Evolutionary conservation across 108 stramenopile genomes (phyloP).

Genomic region (Poteriospumella lacustris): DNA sequence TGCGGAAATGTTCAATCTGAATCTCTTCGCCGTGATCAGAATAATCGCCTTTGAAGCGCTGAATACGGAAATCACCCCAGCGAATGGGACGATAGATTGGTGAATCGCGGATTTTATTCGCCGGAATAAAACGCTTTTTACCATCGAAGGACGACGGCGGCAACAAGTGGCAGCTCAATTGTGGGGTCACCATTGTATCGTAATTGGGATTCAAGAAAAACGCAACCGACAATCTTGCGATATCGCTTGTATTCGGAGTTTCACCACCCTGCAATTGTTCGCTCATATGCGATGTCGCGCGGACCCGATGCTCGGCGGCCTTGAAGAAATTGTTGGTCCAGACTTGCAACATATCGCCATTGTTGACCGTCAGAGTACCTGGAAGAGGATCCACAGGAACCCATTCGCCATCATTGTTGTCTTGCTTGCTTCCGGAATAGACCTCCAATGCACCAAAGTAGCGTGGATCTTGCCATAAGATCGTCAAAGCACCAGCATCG

Average conservation of each 20-base stretch:
- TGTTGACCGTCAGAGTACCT: background rate
- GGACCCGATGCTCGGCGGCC: conserved; percentile 4
- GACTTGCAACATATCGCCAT: conserved; percentile 4
- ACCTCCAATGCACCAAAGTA: background rate
- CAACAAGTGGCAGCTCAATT: background rate
- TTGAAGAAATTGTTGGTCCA: conserved; percentile 4
- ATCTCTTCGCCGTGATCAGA: background rate
- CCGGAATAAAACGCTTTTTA: background rate
- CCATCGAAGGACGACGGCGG: background rate
- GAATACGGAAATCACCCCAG: conserved; percentile 3
- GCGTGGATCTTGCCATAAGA: conserved; percentile 2
- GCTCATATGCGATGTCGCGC: no score
- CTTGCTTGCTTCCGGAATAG: background rate
- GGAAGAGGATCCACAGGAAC: background rate
- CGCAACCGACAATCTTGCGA: background rate
- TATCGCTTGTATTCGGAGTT: no score
- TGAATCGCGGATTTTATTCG: no score
- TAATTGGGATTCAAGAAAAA: conserved; percentile 16
- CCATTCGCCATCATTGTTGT: conserved; percentile 11
- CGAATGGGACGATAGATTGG: background rate
- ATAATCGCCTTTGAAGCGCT: background rate
- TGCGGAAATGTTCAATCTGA: conserved; percentile 16
- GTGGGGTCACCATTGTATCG: background rate
- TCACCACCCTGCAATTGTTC: no score
- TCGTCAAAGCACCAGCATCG: conserved; percentile 1